Conservation (phyloP, 116 monocot species). For the Papilionanthe hybrid region DNA sequence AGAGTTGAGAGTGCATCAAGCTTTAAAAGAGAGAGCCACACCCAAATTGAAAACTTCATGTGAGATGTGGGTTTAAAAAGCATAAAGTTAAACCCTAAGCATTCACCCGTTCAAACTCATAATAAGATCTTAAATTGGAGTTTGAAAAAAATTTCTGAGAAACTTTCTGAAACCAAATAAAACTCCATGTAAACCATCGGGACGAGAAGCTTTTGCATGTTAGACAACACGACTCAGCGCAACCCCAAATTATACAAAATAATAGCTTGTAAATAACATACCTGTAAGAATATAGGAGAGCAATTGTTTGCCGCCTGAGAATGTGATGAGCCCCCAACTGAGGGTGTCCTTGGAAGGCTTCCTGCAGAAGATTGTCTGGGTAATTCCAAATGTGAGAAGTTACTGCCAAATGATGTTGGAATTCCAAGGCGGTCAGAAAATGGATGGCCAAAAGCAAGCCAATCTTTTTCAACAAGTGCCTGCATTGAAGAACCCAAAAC, state of each 20-base stretch:
- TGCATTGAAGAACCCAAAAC: slow-evolving; percentile 16
- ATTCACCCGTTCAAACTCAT: neutral
- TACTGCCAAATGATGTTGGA: slow-evolving; percentile 55
- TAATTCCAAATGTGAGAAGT: slow-evolving; percentile 31
- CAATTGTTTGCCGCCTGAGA: slow-evolving; percentile 61
- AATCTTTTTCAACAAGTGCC: slow-evolving; percentile 97
- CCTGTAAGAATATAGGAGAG: slow-evolving; percentile 98
- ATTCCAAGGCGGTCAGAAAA: slow-evolving; percentile 91
- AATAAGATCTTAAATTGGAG: neutral
- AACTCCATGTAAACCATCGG: neutral
- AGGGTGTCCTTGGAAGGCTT: slow-evolving; percentile 37
- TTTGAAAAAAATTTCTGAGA: neutral
- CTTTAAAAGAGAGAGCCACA: neutral
- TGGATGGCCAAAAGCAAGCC: slow-evolving; percentile 99
- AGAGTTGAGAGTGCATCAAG: neutral
- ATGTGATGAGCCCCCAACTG: slow-evolving; percentile 48
- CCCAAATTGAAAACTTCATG: neutral
- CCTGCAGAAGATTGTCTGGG: slow-evolving; percentile 61
- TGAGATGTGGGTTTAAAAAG: neutral
- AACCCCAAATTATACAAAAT: neutral
- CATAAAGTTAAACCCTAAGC: neutral
- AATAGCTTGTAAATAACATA: slow-evolving; percentile 9
- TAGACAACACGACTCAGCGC: neutral
- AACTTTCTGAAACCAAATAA: neutral
- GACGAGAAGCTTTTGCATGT: neutral